phyloP scores from a whole-genome alignment of 352 stramenopile species.

The Thalassiosira mediterranea region DNA sequence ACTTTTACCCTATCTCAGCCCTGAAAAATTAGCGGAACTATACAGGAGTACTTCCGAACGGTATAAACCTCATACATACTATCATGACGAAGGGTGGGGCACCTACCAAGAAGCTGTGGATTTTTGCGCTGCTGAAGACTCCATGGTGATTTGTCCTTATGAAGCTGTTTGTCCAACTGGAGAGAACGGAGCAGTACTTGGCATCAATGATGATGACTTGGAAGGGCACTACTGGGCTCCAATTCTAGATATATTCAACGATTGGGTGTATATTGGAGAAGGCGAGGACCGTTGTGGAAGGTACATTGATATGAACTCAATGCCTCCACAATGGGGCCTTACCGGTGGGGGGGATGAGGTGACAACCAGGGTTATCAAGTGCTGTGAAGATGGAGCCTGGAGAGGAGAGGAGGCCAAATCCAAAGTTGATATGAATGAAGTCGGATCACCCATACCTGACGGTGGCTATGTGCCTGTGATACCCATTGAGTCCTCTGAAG shows the following conservation, averaged over 20 bases:
- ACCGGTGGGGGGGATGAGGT: constrained; percentile 4
- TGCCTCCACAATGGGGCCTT: constrained; percentile 6
- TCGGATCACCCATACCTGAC: no score
- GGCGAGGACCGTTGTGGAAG: constrained; percentile 1
- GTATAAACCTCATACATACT: no score
- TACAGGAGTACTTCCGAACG: no score
- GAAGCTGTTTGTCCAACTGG: constrained; percentile 11
- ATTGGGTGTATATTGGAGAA: constrained; percentile 10
- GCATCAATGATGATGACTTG: not conserved
- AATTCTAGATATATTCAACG: constrained; percentile 7
- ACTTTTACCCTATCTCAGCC: no score
- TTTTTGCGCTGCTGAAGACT: constrained; percentile 21
- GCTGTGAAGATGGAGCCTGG: constrained; percentile 32
- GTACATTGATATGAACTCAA: constrained; percentile 22
- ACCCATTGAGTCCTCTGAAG: no score
- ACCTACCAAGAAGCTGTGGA: constrained; percentile 13
- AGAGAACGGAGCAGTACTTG: no score
- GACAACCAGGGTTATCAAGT: constrained; percentile 10
- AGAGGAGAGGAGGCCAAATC: no score
- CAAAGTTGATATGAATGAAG: no score
- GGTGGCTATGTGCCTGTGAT: no score
- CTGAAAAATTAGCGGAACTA: no score
- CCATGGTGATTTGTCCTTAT: constrained; percentile 11
- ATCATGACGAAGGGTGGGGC: no score
- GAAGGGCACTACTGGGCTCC: not conserved